Evolutionary conservation across 2,329 filamentous ascomycete species (phyloP), one percentile per base, ranked within the genome.

Genomic region (Plectosphaerella plurivora): DNA sequence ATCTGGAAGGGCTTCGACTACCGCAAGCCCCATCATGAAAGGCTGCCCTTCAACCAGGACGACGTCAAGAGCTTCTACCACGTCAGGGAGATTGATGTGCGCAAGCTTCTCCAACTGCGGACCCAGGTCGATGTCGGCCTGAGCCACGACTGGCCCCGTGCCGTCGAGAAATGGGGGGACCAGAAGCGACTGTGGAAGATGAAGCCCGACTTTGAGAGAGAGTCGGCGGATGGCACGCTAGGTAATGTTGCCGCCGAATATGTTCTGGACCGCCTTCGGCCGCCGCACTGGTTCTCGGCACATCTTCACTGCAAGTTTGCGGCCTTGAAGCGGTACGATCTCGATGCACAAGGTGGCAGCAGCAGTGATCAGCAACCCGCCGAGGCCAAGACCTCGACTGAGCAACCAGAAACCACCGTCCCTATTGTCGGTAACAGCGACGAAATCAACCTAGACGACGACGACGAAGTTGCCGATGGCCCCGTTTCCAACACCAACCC

Each of bases 1-100:
- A 99, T 99, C 57, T 99, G 90, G 89, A 97, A 97, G 68, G 88
- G 86, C 2, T 88, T 86, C 62, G 87, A 97, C 70, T 99, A 95
- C 70, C 82, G 83, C 55, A 92, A 88, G 66, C 76, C 87, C 10
- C 93, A 97, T 64, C 81, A 83, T 58, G 94, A 99, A 72, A 81
- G 92, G 15, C 73, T 99, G 4, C 94, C 94, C 0, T 97, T 96
- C 68, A 88, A 82, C 60, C 65, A 75, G 18, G 82, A 86, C 56
- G 91, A 97, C 50, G 72, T 95, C 55, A 87, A 84, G 66, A 88
- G 83, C 50, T 89, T 95, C 61, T 97, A 97, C 63, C 93, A 97
- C 65, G 84, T 96, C 20, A 81, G 94, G 45, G 92, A 97, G 68
- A 70, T 95, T 12, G 94, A 99, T 65, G 82, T 90, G n/a, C 85